Base-by-base conservation (phyloP, 2,329 filamentous ascomycete species). In the Orbilia oligospora region DNA sequence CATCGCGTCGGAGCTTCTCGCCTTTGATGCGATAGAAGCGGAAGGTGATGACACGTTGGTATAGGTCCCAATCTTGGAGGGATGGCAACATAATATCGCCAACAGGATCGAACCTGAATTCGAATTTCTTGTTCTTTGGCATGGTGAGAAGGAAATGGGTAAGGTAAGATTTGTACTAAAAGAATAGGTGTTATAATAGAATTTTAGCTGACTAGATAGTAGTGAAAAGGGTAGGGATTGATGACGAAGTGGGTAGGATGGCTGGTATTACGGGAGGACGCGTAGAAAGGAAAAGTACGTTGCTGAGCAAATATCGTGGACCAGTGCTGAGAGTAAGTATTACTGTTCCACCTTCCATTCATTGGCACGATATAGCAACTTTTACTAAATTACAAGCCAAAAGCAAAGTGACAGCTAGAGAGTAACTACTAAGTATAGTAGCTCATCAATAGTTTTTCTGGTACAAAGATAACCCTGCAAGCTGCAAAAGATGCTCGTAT, bases 71-170 rank as follows among this genome's bases (percentile, higher is more conserved):
- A 33, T 46, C 46, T 1, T 14, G 36, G 16, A 72, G 65, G 24
- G 36, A 33, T 6, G 69, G 69, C 3, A 72, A 46, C 2, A 33
- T 30, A 0, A 58, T n/a, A 12, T n/a, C 22, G 14, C 49, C 61
- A 10, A 51, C 18, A 12, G 61, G 70, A 8, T 33, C 65, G 20
- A 73, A 65, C 14, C 38, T 38, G 27, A 72, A 67, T 6, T 73
- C 53, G 22, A 67, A 58, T 3, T 14, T 3, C 9, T 22, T 20
- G 9, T 16, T 14, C 36, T 46, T 46, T 8, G 68, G 24, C 68
- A 69, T 69, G 6, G 10, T 56, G 53, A 38, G 41, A 46, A n/a
- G n/a, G 41, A 46, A 46, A 3, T n/a, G 41, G 14, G 6, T 46
- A 3, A n/a, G 14, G 41, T 16, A 46, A 46, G 14, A 5, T 46